These are phyloP conservation scores for Dryadomyces quercus-mongolicae DNA, from an alignment of 2,329 filamentous ascomycete genomes.

Conservation along the genomic window DNA sequence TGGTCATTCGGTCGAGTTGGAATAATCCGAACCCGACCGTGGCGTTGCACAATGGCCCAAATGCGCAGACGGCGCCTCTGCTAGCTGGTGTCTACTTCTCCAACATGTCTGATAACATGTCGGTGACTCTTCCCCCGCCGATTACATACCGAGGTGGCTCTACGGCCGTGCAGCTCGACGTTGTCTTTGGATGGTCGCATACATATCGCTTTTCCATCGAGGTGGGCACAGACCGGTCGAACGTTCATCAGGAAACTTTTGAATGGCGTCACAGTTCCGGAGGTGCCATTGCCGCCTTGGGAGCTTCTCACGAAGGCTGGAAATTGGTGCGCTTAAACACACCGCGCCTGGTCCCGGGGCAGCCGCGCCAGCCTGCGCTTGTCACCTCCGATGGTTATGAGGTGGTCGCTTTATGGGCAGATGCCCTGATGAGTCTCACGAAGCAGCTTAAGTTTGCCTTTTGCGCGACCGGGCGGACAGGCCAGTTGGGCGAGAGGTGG, in stretches of 20 bases:
- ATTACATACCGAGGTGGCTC: constrained; percentile 11
- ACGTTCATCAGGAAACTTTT: constrained; percentile 21
- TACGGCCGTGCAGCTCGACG: constrained; percentile 7
- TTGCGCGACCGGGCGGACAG: constrained; percentile 24
- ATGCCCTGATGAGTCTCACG: constrained; percentile 18
- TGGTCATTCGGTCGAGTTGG: constrained; percentile 16
- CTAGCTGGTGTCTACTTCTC: constrained; percentile 17
- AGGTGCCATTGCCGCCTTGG: constrained; percentile 21
- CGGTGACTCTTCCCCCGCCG: constrained; percentile 19
- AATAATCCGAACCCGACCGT: constrained; percentile 16
- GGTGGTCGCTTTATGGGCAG: constrained; percentile 29
- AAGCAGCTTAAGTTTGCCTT: constrained; percentile 27
- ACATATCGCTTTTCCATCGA: constrained; percentile 23
- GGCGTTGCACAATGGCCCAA: constrained; percentile 22
- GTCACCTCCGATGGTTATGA: constrained; percentile 24
- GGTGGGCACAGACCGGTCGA: constrained; percentile 14
- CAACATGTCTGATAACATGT: constrained; percentile 9
- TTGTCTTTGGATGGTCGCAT: constrained; percentile 9
- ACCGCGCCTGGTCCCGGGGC: constrained; percentile 1
- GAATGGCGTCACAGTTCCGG: constrained; percentile 30
- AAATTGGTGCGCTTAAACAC: constrained; percentile 26
- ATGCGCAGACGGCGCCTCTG: constrained; percentile 14
- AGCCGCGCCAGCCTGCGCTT: constrained; percentile 10
- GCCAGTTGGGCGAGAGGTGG: constrained; percentile 28
- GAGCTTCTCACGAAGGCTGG: constrained; percentile 22